Conservation (phyloP, 2,329 filamentous ascomycete species). For the Sclerotinia borealis region DNA sequence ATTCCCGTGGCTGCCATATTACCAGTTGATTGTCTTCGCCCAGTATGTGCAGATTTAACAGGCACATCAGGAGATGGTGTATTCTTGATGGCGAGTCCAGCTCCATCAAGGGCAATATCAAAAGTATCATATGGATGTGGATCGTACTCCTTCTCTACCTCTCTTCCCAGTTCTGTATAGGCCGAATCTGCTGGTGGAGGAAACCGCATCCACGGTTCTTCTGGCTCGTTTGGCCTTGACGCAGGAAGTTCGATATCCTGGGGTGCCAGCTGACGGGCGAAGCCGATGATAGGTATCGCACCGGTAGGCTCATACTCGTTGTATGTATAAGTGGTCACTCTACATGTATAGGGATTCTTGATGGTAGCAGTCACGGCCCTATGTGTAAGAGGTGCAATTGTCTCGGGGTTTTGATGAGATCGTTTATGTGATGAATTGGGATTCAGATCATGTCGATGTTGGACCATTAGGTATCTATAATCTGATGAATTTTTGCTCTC, state of each 20-base stretch:
- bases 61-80: background rate
- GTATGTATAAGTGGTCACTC: background rate
- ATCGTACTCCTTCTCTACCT: conserved; percentile 1
- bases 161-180: background rate
- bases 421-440: background rate
- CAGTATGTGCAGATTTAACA: background rate
- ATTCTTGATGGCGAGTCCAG: conserved; percentile 1
- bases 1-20: conserved; percentile 6
- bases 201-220: background rate
- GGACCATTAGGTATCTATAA: background rate
- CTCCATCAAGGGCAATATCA: conserved; percentile 8
- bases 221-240: background rate
- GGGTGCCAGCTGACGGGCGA: background rate
- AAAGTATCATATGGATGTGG: background rate
- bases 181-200: conserved; percentile 1
- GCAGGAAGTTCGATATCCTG: conserved; percentile 1
- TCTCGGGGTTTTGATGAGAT: background rate
- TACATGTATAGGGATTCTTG: background rate
- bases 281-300: background rate
- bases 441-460: background rate
- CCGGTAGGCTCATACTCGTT: background rate
- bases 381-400: background rate
- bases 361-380: background rate
- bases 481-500: background rate
- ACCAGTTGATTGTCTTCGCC: background rate